Percentiles rank a stretch among this genome's conserved stretches.
These are phyloP conservation scores for Lipomyces kockii DNA, from an alignment of 805 yeast genomes.

Conservation along the genomic window DNA sequence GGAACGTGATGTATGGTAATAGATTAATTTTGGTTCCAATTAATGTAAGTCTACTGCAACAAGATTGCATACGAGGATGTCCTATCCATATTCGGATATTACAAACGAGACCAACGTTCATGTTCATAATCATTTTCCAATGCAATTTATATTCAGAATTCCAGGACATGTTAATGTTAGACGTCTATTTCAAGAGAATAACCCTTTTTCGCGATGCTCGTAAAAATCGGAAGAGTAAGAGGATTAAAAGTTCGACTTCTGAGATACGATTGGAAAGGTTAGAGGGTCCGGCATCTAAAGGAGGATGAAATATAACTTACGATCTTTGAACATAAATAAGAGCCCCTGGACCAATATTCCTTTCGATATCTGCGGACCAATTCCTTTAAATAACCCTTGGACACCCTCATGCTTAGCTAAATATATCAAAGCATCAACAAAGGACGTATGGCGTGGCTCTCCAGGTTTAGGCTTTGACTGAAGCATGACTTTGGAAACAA, in stretches of 20 bases:
- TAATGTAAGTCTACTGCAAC: not conserved
- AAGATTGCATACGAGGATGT: not conserved
- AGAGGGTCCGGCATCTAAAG: slow-evolving; percentile 41
- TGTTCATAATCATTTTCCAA: not conserved
- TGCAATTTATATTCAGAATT: not conserved
- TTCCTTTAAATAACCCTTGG: slow-evolving; percentile 73
- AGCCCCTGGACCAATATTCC: slow-evolving; percentile 86
- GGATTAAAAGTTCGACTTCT: slow-evolving; percentile 40
- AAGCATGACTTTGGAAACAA: slow-evolving; percentile 80
- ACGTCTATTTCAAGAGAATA: slow-evolving; percentile 12
- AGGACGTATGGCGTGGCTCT: slow-evolving; percentile 52
- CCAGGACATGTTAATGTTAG: not conserved
- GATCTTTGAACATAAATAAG: slow-evolving; percentile 80
- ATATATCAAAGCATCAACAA: slow-evolving; percentile 64
- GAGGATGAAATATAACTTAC: slow-evolving; percentile 17
- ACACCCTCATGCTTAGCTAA: slow-evolving; percentile 68
- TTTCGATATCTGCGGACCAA: slow-evolving; percentile 77
- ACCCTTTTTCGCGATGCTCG: slow-evolving; percentile 18
- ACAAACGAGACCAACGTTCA: not conserved
- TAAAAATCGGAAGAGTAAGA: slow-evolving; percentile 35
- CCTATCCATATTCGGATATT: too few species aligned
- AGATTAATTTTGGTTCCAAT: not conserved
- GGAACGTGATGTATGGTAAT: not conserved
- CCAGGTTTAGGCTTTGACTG: slow-evolving; percentile 55
- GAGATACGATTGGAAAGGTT: slow-evolving; percentile 39